A percentile compares a stretch with the other conserved stretches of the same genome.
These are phyloP conservation scores for Aspergillus coremiiformis DNA, from an alignment of 495 filamentous ascomycete species.

Conservation along the genomic window DNA sequence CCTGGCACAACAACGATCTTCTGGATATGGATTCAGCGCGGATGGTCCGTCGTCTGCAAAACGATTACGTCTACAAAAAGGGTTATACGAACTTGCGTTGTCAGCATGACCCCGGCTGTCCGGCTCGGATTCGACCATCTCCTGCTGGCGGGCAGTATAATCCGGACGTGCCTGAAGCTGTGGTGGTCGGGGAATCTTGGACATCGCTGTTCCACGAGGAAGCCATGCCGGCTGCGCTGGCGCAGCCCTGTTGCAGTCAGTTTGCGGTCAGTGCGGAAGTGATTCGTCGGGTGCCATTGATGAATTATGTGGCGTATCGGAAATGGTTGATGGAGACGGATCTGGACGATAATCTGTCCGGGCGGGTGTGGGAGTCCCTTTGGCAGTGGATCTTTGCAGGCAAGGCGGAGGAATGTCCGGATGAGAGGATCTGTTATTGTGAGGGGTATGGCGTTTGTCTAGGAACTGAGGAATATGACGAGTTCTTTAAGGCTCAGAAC, in stretches of 20 bases:
- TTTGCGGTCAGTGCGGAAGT: slow-evolving; percentile 53
- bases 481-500: neutral
- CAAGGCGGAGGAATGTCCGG: slow-evolving; percentile 25
- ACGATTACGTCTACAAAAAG: slow-evolving; percentile 19
- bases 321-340: slow-evolving; percentile 54
- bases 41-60: slow-evolving; percentile 22
- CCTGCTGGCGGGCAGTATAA: neutral
- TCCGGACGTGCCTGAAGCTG: neutral
- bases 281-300: slow-evolving; percentile 34
- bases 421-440: slow-evolving; percentile 33
- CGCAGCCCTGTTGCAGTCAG: slow-evolving; percentile 56
- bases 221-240: slow-evolving; percentile 25
- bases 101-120: slow-evolving; percentile 37
- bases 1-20: slow-evolving; percentile 51
- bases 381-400: slow-evolving; percentile 51
- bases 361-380: slow-evolving; percentile 59
- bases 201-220: slow-evolving; percentile 32
- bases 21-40: slow-evolving; percentile 33
- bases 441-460: slow-evolving; percentile 26
- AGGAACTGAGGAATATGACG: neutral
- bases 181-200: neutral
- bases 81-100: slow-evolving; percentile 47
- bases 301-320: slow-evolving; percentile 47
- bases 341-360: slow-evolving; percentile 46
- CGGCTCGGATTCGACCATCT: slow-evolving; percentile 4